Conservation (phyloP, 768 basidiomycete genomes). For the Xanthoconium stramineum region DNA sequence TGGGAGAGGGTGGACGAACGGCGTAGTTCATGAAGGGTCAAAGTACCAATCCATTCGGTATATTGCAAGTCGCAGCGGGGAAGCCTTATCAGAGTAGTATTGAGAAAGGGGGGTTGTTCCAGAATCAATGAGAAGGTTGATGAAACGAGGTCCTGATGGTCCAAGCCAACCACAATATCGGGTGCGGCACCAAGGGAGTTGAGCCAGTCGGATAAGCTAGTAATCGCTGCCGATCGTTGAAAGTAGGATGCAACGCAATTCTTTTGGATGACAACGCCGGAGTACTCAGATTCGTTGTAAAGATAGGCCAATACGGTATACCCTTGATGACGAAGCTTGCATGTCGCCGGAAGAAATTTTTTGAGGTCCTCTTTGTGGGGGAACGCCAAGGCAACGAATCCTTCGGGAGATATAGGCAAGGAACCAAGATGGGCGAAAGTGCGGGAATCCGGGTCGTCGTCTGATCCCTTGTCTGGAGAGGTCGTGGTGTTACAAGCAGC, state of each 20-base stretch:
- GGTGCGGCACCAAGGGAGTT: constrained; percentile 21
- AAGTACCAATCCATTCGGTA: constrained; percentile 59
- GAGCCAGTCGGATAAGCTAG: constrained; percentile 32
- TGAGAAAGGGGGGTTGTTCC: constrained; percentile 19
- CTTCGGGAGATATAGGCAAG: constrained; percentile 6
- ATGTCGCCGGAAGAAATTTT: constrained; percentile 33
- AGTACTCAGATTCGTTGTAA: constrained; percentile 16
- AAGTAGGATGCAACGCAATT: constrained; percentile 19
- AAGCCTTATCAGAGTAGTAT: constrained; percentile 40
- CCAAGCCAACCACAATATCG: constrained; percentile 35
- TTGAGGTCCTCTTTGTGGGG: constrained; percentile 34
- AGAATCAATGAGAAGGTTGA: constrained; percentile 19
- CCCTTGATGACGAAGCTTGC: constrained; percentile 32
- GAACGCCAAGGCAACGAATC: constrained; percentile 36
- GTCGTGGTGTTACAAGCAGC: not conserved
- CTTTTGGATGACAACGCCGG: constrained; percentile 7
- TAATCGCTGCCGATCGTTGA: constrained; percentile 7
- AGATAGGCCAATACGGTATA: constrained; percentile 33
- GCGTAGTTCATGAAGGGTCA: constrained; percentile 49
- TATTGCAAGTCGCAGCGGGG: constrained; percentile 48
- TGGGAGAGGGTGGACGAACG: constrained; percentile 15
- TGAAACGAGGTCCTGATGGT: constrained; percentile 28
- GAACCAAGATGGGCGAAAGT: not conserved
- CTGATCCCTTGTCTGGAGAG: not conserved
- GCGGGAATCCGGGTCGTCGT: not conserved